Evolutionary conservation across 2,329 filamentous ascomycete genomes (phyloP).

Genomic region (Sclerotinia sclerotiorum): DNA sequence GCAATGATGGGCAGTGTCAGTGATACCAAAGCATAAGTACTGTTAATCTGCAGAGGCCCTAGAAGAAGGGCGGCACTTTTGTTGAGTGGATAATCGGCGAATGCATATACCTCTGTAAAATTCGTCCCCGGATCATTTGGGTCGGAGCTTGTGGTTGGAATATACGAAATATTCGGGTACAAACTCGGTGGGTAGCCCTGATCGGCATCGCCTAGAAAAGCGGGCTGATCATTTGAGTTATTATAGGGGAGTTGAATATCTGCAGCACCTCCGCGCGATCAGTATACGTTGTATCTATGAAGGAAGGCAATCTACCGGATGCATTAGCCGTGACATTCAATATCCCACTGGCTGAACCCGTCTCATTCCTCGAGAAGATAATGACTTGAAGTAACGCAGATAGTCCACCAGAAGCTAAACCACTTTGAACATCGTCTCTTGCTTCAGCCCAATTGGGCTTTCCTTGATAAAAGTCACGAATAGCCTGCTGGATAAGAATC

Average conservation of each 20-base stretch:
- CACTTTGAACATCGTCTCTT: conserved; percentile 65
- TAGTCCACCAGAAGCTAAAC: conserved; percentile 57
- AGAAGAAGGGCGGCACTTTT: conserved; percentile 63
- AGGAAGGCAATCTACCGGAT: conserved; percentile 5
- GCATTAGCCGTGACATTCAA: conserved; percentile 62
- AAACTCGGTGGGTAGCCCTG: conserved; percentile 70
- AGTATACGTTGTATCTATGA: not conserved
- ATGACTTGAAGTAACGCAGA: conserved; percentile 64
- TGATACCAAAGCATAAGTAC: conserved; percentile 73
- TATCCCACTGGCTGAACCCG: conserved; percentile 56
- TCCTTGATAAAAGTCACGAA: conserved; percentile 53
- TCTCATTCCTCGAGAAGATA: conserved; percentile 69
- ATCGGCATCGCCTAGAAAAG: conserved; percentile 56
- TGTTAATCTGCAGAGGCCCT: conserved; percentile 72
- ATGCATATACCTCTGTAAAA: conserved; percentile 29
- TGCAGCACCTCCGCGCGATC: conserved; percentile 31
- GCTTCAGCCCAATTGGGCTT: conserved; percentile 66
- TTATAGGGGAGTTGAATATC: conserved; percentile 61
- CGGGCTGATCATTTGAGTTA: conserved; percentile 54
- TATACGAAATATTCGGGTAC: conserved; percentile 77
- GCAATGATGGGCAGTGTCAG: conserved; percentile 77
- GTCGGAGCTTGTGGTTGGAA: conserved; percentile 29
- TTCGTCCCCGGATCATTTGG: conserved; percentile 21
- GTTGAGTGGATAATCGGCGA: conserved; percentile 43
- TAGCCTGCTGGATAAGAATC: conserved; percentile 56